Percentiles rank a stretch among this genome's conserved stretches.
Evolutionary conservation across 2,329 filamentous ascomycete genomes (phyloP).

Genomic region (Dactylonectria macrodidyma): DNA sequence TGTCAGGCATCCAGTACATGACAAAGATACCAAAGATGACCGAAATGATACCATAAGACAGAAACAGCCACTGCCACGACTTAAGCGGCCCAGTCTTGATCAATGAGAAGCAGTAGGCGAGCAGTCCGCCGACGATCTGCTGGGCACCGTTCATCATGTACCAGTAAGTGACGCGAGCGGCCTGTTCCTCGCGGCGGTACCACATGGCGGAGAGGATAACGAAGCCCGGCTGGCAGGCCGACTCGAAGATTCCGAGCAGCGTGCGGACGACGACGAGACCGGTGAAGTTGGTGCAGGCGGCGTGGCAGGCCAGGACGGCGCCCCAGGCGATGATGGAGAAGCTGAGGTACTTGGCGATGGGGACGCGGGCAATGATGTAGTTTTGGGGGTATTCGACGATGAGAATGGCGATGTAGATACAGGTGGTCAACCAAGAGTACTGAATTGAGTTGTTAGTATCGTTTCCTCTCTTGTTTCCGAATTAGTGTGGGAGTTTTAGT

Average conservation of each 20-base stretch:
- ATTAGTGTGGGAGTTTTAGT: background rate
- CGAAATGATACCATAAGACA: conserved; percentile 75
- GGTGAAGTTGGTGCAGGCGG: conserved; percentile 72
- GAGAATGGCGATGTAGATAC: conserved; percentile 81
- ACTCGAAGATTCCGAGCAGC: conserved; percentile 80
- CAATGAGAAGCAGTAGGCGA: conserved; percentile 75
- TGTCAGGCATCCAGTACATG: conserved; percentile 75
- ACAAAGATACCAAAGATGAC: conserved; percentile 77
- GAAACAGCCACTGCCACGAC: conserved; percentile 79
- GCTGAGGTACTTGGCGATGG: conserved; percentile 77
- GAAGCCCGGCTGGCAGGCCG: conserved; percentile 78
- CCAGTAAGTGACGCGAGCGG: conserved; percentile 78
- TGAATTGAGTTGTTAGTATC: conserved; percentile 50
- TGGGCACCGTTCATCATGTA: conserved; percentile 85
- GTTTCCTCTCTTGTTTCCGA: background rate
- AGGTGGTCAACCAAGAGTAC: conserved; percentile 81
- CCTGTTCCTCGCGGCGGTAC: conserved; percentile 80
- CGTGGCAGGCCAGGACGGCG: conserved; percentile 70
- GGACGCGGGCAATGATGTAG: conserved; percentile 70
- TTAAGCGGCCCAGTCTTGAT: conserved; percentile 68
- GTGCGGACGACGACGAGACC: conserved; percentile 74
- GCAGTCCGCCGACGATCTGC: conserved; percentile 79
- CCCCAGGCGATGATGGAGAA: conserved; percentile 78
- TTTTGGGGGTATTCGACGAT: conserved; percentile 82
- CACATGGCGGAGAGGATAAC: conserved; percentile 78